phyloP scores from a whole-genome alignment of 2,329 filamentous ascomycete genomes.

The Xenoacremonium recifei region DNA sequence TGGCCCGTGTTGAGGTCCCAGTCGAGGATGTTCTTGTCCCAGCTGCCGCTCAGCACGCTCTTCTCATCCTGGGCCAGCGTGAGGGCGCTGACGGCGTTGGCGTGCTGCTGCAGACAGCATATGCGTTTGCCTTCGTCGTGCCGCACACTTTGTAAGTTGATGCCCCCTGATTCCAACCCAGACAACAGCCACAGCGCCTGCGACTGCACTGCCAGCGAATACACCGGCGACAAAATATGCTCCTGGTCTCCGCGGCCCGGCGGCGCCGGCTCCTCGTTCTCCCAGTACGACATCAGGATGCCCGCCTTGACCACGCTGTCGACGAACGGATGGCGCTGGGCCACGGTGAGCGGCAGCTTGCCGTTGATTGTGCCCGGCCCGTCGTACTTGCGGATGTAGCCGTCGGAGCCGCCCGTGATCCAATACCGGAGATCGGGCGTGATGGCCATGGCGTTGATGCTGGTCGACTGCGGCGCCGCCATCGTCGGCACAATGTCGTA shows the following conservation, averaged over 20 bases:
- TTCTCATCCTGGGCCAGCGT: conserved; percentile 80
- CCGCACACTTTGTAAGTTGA: conserved; percentile 89
- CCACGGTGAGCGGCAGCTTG: conserved; percentile 89
- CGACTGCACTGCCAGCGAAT: conserved; percentile 88
- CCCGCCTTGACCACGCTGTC: conserved; percentile 96
- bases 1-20: conserved; percentile 93
- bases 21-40: conserved; percentile 92
- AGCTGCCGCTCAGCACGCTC: conserved; percentile 86
- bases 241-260: conserved; percentile 52
- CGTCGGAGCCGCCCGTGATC: conserved; percentile 90
- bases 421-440: conserved; percentile 95
- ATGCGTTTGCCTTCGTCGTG: conserved; percentile 95
- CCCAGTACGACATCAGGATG: conserved; percentile 95
- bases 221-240: conserved; percentile 78
- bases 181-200: conserved; percentile 89
- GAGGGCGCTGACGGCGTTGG: conserved; percentile 87
- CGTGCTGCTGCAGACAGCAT: conserved; percentile 75
- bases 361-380: conserved; percentile 93
- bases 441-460: conserved; percentile 87
- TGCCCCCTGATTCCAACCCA: conserved; percentile 84
- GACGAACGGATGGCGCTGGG: conserved; percentile 93
- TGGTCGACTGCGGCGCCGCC: conserved; percentile 92
- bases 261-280: conserved; percentile 77
- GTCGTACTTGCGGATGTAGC: conserved; percentile 96
- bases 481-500: conserved; percentile 98